Conservation (phyloP, 257 asterid genomes). For the Solanum neorickii region DNA sequence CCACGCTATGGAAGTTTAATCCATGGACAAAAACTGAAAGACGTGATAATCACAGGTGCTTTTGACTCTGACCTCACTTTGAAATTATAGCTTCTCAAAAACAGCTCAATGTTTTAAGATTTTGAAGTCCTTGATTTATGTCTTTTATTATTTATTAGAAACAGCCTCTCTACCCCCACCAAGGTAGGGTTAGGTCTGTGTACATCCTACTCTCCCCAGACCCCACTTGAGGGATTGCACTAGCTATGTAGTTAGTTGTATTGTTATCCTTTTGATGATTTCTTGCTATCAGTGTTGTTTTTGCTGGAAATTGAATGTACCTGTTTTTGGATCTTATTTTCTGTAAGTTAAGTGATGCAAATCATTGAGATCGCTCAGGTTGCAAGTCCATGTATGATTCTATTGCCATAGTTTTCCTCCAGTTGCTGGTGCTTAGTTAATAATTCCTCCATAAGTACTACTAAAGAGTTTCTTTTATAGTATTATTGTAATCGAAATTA, state of each 20-base stretch:
- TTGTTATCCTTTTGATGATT: not conserved
- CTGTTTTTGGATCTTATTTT: not conserved
- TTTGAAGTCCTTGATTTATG: not conserved
- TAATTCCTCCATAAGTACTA: not conserved
- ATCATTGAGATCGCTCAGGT: not conserved
- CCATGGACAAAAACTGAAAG: conserved; percentile 92
- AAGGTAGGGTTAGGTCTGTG: not conserved
- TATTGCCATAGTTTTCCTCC: not conserved
- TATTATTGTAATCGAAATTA: not conserved
- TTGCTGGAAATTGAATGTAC: not conserved
- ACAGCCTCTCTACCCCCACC: not conserved
- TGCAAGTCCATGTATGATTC: not conserved
- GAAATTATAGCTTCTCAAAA: not conserved
- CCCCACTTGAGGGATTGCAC: not conserved
- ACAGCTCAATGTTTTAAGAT: not conserved
- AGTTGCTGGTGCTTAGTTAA: not conserved
- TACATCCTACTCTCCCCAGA: not conserved
- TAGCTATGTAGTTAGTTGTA: not conserved
- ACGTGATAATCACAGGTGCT: conserved; percentile 91
- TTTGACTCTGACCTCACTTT: not conserved
- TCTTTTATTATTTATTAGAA: not conserved
- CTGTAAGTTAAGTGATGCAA: not conserved
- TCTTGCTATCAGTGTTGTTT: not conserved
- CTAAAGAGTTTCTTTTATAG: not conserved
- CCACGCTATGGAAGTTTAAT: conserved; percentile 93